phyloP scores from a whole-genome alignment of 1,139 yeast genomes.

The Pneumocystis carinii region DNA sequence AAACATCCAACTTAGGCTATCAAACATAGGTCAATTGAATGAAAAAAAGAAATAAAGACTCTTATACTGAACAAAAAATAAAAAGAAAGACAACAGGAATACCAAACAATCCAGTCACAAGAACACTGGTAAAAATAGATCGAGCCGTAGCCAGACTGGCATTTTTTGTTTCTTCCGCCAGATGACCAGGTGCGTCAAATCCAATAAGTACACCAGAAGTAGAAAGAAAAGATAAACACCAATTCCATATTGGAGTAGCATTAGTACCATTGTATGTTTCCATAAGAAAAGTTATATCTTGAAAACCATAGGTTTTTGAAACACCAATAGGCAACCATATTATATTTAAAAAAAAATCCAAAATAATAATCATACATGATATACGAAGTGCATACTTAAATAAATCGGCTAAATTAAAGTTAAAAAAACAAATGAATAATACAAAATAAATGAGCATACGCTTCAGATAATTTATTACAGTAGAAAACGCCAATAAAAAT shows the following conservation, averaged over 20 bases:
- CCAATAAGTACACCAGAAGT: constrained; percentile 25
- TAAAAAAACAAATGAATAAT: neutral
- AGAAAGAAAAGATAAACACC: constrained; percentile 19
- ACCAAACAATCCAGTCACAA: constrained; percentile 39
- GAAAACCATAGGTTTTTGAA: constrained; percentile 22
- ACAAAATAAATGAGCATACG: neutral
- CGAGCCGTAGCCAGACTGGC: constrained; percentile 45
- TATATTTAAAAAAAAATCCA: constrained; percentile 19
- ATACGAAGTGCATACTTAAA: constrained; percentile 18
- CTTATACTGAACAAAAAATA: constrained; percentile 23
- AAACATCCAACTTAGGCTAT: constrained; percentile 29
- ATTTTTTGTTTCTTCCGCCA: constrained; percentile 49
- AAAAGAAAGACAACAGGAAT: constrained; percentile 41
- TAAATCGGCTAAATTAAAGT: neutral
- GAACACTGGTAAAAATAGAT: constrained; percentile 40
- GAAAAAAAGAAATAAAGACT: neutral
- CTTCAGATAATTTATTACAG: constrained; percentile 14
- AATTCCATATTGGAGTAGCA: constrained; percentile 22
- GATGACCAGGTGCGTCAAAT: constrained; percentile 52
- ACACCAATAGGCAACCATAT: constrained; percentile 22
- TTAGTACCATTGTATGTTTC: constrained; percentile 51
- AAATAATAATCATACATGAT: constrained; percentile 15
- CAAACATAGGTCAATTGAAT: neutral
- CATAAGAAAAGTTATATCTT: constrained; percentile 42
- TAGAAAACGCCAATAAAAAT: constrained; percentile 15